A percentile compares a stretch with the other conserved stretches of the same genome.
Conservation (phyloP, 2,329 filamentous ascomycete genomes). For the Colletotrichum lindemuthianum region DNA sequence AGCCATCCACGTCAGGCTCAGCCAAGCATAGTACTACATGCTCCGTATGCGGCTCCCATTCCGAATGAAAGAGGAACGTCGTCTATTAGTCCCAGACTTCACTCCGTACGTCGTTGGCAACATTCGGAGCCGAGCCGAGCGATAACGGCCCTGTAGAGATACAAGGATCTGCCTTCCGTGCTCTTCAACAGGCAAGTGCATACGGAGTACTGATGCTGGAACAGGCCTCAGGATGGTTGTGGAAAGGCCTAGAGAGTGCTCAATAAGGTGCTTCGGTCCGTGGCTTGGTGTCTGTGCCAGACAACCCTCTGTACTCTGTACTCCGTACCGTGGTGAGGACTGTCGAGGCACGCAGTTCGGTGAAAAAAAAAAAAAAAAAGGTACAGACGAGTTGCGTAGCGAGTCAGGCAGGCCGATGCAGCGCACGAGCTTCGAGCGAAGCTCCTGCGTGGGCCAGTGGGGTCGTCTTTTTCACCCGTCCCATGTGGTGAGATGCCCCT, state of each 20-base stretch:
- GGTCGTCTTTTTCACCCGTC: slow-evolving; percentile 14
- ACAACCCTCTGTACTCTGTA: too few species aligned
- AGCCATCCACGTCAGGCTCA: too few species aligned
- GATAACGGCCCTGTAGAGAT: too few species aligned
- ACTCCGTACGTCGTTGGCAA: too few species aligned
- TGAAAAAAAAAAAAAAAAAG: neutral
- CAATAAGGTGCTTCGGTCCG: slow-evolving; percentile 4
- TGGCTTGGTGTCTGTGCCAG: neutral
- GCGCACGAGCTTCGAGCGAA: slow-evolving; percentile 19
- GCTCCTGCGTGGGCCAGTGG: slow-evolving; percentile 19
- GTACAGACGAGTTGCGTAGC: neutral
- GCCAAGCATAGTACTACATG: too few species aligned
- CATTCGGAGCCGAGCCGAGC: too few species aligned
- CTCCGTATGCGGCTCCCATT: too few species aligned
- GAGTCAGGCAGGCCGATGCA: slow-evolving; percentile 20
- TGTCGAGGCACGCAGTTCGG: neutral
- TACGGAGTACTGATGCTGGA: slow-evolving; percentile 1
- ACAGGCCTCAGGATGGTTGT: slow-evolving; percentile 8
- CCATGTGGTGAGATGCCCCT: slow-evolving; percentile 20
- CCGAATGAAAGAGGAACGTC: too few species aligned
- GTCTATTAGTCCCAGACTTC: too few species aligned
- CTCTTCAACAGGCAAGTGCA: too few species aligned
- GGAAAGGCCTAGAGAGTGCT: neutral
- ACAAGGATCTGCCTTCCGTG: too few species aligned
- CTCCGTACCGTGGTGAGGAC: too few species aligned